phyloP scores from a whole-genome alignment of 2,329 filamentous ascomycete genomes.

The Aspergillus versicolor region DNA sequence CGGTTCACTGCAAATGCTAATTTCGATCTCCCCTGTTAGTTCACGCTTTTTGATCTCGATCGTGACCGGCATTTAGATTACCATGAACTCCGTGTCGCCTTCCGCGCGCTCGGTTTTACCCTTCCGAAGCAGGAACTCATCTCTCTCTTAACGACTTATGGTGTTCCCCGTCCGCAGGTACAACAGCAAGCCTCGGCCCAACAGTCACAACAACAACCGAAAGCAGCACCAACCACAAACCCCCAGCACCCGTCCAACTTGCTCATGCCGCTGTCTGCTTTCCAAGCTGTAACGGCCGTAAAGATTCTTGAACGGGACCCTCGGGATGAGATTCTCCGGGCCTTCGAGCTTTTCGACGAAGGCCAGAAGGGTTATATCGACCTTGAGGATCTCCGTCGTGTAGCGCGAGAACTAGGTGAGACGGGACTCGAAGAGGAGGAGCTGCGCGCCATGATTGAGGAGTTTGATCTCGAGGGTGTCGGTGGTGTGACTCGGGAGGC shows the following conservation, averaged over 20 bases:
- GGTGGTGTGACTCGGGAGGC: constrained; percentile 68
- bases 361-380: constrained; percentile 90
- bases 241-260: constrained; percentile 64
- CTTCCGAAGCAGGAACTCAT: constrained; percentile 83
- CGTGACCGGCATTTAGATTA: constrained; percentile 93
- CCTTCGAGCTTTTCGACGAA: constrained; percentile 90
- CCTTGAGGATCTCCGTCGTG: constrained; percentile 79
- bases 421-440: constrained; percentile 86
- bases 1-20: not conserved
- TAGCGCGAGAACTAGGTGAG: constrained; percentile 89
- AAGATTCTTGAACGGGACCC: constrained; percentile 82
- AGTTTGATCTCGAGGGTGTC: constrained; percentile 93
- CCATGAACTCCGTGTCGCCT: constrained; percentile 95
- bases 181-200: constrained; percentile 34
- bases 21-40: constrained; percentile 52
- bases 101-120: constrained; percentile 93
- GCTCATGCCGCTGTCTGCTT: constrained; percentile 69
- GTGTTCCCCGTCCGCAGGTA: constrained; percentile 65
- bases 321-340: constrained; percentile 83
- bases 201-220: constrained; percentile 43
- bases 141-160: constrained; percentile 75
- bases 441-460: constrained; percentile 92
- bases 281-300: constrained; percentile 74
- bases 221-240: constrained; percentile 37
- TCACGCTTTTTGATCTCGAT: constrained; percentile 94